A percentile compares a stretch with the other conserved stretches of the same genome.
Conservation (phyloP, 1,284 basidiomycete genomes). For the Ceratobasidium sp. region DNA sequence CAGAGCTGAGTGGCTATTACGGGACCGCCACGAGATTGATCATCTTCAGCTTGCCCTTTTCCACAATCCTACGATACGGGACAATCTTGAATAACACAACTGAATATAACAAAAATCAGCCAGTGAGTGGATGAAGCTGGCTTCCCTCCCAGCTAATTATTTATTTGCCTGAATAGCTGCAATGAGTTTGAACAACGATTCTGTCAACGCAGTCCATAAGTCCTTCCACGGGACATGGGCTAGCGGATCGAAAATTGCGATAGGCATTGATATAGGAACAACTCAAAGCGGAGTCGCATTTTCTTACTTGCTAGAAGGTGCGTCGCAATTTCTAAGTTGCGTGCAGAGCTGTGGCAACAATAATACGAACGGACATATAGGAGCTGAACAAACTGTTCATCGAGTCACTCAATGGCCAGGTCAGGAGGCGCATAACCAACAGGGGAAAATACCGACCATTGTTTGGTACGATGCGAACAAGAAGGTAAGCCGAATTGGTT, state of each 20-base stretch:
- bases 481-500: background rate
- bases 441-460: slow-evolving; percentile 42
- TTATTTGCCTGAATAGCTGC: too few species aligned
- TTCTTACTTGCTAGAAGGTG: slow-evolving; percentile 12
- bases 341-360: background rate
- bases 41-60: too few species aligned
- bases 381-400: slow-evolving; percentile 16
- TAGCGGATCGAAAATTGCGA: slow-evolving; percentile 21
- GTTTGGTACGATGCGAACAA: slow-evolving; percentile 44
- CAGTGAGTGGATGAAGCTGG: too few species aligned
- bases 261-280: slow-evolving; percentile 33
- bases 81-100: too few species aligned
- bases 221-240: slow-evolving; percentile 27
- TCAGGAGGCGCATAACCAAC: slow-evolving; percentile 19
- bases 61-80: too few species aligned
- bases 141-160: too few species aligned
- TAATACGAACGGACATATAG: background rate
- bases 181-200: too few species aligned
- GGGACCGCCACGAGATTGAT: too few species aligned
- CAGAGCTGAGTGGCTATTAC: too few species aligned
- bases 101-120: too few species aligned
- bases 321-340: background rate
- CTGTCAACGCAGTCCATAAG: background rate
- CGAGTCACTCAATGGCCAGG: slow-evolving; percentile 45
- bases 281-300: slow-evolving; percentile 16